phyloP scores from a whole-genome alignment of 768 basidiomycete species.

The Trametes meyenii region DNA sequence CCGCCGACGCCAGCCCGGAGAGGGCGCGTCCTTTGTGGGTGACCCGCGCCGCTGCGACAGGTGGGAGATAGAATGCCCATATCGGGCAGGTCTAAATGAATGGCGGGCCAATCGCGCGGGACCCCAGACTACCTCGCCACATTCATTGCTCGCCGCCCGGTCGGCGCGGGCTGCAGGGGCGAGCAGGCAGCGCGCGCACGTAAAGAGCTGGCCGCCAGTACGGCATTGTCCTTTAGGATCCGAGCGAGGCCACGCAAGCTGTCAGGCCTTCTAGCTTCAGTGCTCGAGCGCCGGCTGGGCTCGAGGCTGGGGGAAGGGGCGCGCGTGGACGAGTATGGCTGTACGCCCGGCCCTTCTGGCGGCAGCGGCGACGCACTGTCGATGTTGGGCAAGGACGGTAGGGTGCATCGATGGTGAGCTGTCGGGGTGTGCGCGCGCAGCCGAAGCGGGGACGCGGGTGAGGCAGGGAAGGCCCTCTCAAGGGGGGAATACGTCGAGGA shows the following conservation, averaged over 20 bases:
- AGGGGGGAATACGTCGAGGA: neutral
- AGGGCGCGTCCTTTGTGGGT: conserved; percentile 7
- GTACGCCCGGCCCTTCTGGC: conserved; percentile 4
- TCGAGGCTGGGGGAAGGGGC: neutral
- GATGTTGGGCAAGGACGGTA: neutral
- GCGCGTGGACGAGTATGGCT: neutral
- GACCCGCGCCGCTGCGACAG: conserved; percentile 12
- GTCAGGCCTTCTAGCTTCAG: no score
- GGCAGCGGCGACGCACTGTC: neutral
- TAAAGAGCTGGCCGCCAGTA: neutral
- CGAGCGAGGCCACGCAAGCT: neutral
- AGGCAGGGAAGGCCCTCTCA: neutral
- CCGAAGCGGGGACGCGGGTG: conserved; percentile 14
- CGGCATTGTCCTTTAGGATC: conserved; percentile 1
- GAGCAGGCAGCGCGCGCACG: no score
- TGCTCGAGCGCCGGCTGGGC: neutral
- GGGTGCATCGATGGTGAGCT: neutral
- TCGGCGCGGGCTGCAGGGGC: no score
- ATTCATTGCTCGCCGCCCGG: no score
- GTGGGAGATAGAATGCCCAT: conserved; percentile 18
- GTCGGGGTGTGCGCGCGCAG: neutral
- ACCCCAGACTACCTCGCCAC: no score
- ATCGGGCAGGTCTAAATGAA: conserved; percentile 11
- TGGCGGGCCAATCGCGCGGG: no score
- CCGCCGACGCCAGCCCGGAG: no score